These are phyloP conservation scores for Stemphylium beticola DNA, from an alignment of 2,329 filamentous ascomycete species.

Conservation along the genomic window DNA sequence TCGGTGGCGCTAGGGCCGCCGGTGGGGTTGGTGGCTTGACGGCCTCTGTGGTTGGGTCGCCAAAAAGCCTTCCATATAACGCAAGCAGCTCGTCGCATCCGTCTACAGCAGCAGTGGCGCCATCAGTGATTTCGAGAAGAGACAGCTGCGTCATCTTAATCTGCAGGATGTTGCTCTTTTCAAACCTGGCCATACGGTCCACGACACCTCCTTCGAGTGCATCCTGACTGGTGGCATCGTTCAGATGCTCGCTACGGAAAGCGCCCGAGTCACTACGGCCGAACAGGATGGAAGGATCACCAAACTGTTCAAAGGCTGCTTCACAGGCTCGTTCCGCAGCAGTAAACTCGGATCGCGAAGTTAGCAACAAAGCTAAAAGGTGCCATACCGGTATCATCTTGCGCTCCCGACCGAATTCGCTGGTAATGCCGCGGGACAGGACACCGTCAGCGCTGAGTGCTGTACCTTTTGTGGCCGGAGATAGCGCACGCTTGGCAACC, in stretches of 20 bases:
- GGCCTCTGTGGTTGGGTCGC: constrained; percentile 56
- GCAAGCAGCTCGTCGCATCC: constrained; percentile 83
- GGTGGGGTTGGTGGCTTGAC: constrained; percentile 50
- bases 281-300: constrained; percentile 72
- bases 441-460: constrained; percentile 41
- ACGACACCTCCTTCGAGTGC: constrained; percentile 60
- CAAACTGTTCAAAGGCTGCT: constrained; percentile 89
- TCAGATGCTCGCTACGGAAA: constrained; percentile 72
- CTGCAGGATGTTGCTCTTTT: constrained; percentile 88
- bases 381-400: constrained; percentile 87
- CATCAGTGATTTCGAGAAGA: constrained; percentile 82
- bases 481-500: constrained; percentile 76
- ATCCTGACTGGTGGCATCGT: constrained; percentile 43
- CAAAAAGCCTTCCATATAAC: constrained; percentile 82
- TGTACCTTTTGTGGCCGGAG: constrained; percentile 56
- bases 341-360: constrained; percentile 82
- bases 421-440: constrained; percentile 31
- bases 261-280: constrained; percentile 60
- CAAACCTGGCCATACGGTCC: constrained; percentile 80
- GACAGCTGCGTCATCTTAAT: constrained; percentile 94
- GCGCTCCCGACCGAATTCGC: constrained; percentile 59
- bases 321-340: constrained; percentile 84
- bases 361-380: constrained; percentile 82
- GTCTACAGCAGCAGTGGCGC: constrained; percentile 84
- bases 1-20: constrained; percentile 62